Evolutionary conservation across 805 yeast genomes (phyloP), one percentile per base, ranked within the genome.

Genomic region (Nakazawaea populi): DNA sequence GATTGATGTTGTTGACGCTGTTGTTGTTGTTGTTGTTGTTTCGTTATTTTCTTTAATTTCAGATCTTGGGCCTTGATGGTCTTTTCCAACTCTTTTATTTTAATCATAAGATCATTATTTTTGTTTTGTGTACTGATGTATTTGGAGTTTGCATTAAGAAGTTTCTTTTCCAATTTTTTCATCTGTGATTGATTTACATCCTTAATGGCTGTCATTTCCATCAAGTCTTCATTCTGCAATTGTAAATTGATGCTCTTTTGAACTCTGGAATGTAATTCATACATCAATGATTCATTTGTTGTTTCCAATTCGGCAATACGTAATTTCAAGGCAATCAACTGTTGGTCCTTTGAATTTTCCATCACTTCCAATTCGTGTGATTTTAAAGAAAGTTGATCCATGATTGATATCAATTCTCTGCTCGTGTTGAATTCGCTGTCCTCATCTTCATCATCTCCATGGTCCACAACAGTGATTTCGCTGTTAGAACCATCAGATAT

Each of bases 231-330:
- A 29, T 79, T 67, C 41, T 69, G 66, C 29, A 69, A 60, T 52
- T 76, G 80, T 41, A 79, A 62, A 45, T 70, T 75, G 35, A 68
- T 67, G 31, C 60, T 55, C 50, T 63, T 57, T 38, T 53, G 38
- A 48, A 68, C 60, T 52, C 63, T 60, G 2, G 48, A 51, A 30
- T 58, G 55, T 9, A 68, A 51, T 46, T 68, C 70, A 10, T 43
- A 41, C 27, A 56, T 18, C 11, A 58, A 44, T 8, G 54, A 31
- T 6, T 55, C 51, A 24, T 55, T 58, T 7, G 50, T 46, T 8
- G 54, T 46, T 44, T 44, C 48, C 30, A 54, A 54, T 14, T 55
- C 54, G 4, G 51, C 56, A 9, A 56, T 28, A 41, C 48, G 49
- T 5, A 52, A 46, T 34, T 51, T 45, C 44, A 55, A 44, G 31